Evolutionary conservation across 2,329 filamentous ascomycete species (phyloP), one percentile per base, ranked within the genome.

Genomic region (Sclerotinia trifoliorum): DNA sequence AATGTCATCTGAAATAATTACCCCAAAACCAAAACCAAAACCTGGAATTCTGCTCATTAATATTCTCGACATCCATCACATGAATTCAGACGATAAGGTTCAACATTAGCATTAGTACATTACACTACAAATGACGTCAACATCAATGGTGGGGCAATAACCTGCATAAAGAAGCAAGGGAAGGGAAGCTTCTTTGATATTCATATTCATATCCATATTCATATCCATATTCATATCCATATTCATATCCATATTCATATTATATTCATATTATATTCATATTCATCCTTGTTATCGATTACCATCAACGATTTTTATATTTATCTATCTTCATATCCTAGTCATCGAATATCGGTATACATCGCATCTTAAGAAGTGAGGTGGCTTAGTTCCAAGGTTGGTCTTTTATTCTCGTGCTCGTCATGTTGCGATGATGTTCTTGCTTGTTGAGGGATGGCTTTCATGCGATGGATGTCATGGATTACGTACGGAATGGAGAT

Each of bases 241-340:
- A 29, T 29, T 29, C 29, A 29, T 29, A 29, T 29, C n/a, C n/a
- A n/a, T n/a, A n/a, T n/a, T n/a, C n/a, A 29, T 10, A 24, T 35
- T 29, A 49, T 49, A 21, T 15, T 49, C 21, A 29, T 10, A 24
- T 35, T 29, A 49, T 49, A 21, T 15, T 49, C 21, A 17, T 49
- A 13, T 15, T 24, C 44, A 60, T 44, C 2, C 11, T 13, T 3
- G 2, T 13, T 13, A 7, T 60, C 42, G 10, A 13, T 48, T 19
- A 49, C 49, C 13, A 35, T 7, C 44, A 35, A 35, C 42, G 7
- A 7, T 48, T 19, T 61, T 15, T 17, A 61, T 49, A 35, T 62
- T 35, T n/a, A n/a, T n/a, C n/a, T 62, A 62, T 62, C 44, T 32
- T 62, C 44, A 61, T 21, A 17, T 39, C 21, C 32, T 39, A 15